Base-by-base conservation (phyloP, 441 rosid species). In the Daphne laureola region DNA sequence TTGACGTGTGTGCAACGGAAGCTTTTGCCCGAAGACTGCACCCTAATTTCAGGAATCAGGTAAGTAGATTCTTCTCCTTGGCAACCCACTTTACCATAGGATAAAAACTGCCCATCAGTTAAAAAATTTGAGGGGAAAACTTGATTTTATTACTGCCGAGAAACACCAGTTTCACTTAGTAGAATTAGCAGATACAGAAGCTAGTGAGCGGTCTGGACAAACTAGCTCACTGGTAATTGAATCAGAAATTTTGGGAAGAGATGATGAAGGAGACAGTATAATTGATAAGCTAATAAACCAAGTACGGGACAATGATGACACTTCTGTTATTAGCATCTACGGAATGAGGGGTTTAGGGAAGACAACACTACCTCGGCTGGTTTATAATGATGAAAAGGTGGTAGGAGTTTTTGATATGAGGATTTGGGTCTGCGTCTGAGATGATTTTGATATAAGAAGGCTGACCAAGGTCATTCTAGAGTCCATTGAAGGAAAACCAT, bases 321-420 rank as follows among this genome's bases (percentile, higher is more conserved):
- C 42, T 51, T 38, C 62, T 11, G 45, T 62, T 46, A 46, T 53
- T 63, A 61, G 71, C 35, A 68, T 73, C 38, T 67, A 67, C 0
- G 78, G 78, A 3, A 73, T 73, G 74, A 74, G 67, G 43, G 75
- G 78, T 12, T 42, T 73, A 4, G 78, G 78, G 27, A 73, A 69
- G 61, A 69, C 78, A 1, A 63, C 78, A 0, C 68, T 67, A 9
- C 65, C 75, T 26, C 74, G 70, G 54, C 60, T 59, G 60, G 72
- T 73, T 25, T 73, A 59, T 49, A 69, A 69, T n/a, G 78, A 69
- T 59, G 53, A 66, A 17, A 62, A 51, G 69, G 66, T 69, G 2
- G 72, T 56, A 6, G 53, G 53, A 42, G 59, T 49, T 43, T 73
- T 73, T 41, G 78, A 67, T 12, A 42, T 67, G 35, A 69, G 67